These are phyloP conservation scores for Monosiga brevicollis DNA, from an alignment of 78 protist genomes.

Conservation along the genomic window DNA sequence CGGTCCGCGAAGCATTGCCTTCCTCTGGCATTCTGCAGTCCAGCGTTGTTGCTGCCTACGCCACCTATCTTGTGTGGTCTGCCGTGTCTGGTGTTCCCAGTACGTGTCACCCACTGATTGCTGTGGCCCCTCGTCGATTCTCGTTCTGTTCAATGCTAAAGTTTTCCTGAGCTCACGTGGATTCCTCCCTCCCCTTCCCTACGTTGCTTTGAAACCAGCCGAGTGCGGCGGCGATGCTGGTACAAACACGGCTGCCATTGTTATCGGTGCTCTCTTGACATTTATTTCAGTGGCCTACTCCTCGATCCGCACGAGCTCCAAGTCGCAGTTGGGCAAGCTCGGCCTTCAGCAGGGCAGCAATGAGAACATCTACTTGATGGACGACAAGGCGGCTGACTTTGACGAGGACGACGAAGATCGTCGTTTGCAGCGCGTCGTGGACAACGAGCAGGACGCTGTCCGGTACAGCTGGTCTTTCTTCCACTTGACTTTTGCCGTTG, in stretches of 20 bases:
- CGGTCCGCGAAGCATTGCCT: conserved; percentile 13
- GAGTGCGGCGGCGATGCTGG: background rate
- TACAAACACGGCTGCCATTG: background rate
- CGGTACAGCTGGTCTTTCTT: conserved; percentile 57
- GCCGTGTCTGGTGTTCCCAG: conserved; percentile 41
- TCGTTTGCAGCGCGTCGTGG: background rate
- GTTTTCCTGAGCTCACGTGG: no score
- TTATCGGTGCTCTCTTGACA: background rate
- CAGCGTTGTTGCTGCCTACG: conserved; percentile 43
- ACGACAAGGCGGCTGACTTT: background rate
- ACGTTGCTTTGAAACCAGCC: no score
- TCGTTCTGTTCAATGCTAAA: no score
- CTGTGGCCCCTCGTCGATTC: no score
- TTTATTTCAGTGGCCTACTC: background rate
- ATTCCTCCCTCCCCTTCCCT: no score
- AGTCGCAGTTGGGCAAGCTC: background rate
- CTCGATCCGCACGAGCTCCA: background rate
- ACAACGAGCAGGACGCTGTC: conserved; percentile 37
- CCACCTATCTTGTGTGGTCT: conserved; percentile 46
- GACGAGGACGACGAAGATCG: background rate
- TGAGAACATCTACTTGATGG: background rate
- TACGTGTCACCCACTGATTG: no score
- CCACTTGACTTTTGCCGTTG: conserved; percentile 59
- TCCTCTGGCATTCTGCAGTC: conserved; percentile 57
- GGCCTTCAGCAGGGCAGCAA: background rate